Percentiles rank a stretch among this genome's conserved stretches.
These are phyloP conservation scores for Diaporthe citri DNA, from an alignment of 2,329 filamentous ascomycete genomes.

Conservation along the genomic window DNA sequence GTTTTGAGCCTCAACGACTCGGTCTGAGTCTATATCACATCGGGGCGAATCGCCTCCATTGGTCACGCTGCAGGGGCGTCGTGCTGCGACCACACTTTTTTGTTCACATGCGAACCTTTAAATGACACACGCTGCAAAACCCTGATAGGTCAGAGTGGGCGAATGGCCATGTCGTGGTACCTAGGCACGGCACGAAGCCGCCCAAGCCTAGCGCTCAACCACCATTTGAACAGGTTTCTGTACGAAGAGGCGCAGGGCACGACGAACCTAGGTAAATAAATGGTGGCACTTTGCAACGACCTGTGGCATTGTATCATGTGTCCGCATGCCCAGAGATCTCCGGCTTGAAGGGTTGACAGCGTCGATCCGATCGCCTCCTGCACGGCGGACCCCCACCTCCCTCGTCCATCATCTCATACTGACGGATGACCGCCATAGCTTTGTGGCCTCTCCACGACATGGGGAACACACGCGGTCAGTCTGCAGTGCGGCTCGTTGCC, in stretches of 20 bases:
- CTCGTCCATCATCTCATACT: neutral
- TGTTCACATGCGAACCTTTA: neutral
- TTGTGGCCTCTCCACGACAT: neutral
- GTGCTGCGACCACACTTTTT: neutral
- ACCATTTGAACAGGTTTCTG: neutral
- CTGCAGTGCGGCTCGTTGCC: neutral
- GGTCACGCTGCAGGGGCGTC: neutral
- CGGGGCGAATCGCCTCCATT: neutral
- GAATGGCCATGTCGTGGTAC: neutral
- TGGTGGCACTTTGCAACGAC: neutral
- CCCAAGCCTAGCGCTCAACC: neutral
- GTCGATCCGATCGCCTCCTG: conserved; percentile 3
- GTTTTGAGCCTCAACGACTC: conserved; percentile 8
- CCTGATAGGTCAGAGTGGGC: neutral
- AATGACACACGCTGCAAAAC: neutral
- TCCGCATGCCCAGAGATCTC: neutral
- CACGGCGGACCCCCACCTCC: neutral
- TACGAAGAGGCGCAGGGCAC: neutral
- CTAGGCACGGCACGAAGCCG: neutral
- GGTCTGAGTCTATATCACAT: neutral
- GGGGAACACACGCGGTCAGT: no score
- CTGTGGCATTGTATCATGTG: neutral
- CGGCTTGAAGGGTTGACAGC: neutral
- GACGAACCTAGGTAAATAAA: neutral
- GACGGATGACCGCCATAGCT: neutral